Base-by-base conservation (phyloP, 306 rosid species). In the Vigna radiata region DNA sequence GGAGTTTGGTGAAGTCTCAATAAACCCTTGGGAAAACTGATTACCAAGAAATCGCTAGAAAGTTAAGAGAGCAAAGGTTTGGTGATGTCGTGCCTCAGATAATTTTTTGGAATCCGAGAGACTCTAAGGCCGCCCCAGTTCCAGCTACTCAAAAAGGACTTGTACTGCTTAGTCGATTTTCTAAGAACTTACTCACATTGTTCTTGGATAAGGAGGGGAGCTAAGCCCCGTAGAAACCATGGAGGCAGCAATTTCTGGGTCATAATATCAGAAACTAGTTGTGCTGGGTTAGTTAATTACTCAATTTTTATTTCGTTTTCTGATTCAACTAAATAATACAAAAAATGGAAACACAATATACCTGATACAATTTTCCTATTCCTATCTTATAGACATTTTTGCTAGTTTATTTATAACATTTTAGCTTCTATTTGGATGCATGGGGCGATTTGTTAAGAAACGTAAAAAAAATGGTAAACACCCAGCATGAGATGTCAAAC, bases 111-210 rank as follows among this genome's bases (percentile, higher is more conserved):
- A 91, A 89, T 65, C 82, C 86, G 72, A 87, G 91, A 52, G 58
- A 91, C 69, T 91, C 92, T 0, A 29, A 3, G 65, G 83, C 92
- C 0, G 86, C 89, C 8, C 92, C 90, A 0, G 94, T 86, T 69
- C 75, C 78, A 0, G 15, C 75, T 4, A 78, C 71, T 6, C 90
- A 86, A 79, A 78, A 81, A 17, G 97, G 96, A 25, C 94, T 91
- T 65, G 92, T 92, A 0, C 60, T 89, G 46, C 87, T 91, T 3
- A 86, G 94, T 59, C 94, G 92, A 23, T 91, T 83, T 39, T 91
- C 97, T 1, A 91, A 91, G 92, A 91, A 91, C 84, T 54, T 91
- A 70, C 44, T 89, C 79, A 88, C 79, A 14, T n/a, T 89, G 62
- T 89, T 91, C 82, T 39, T 89, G 81, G 84, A 86, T 29, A 77